Evolutionary conservation across 2,329 filamentous ascomycete species (phyloP), one percentile per base, ranked within the genome.

Genomic region (Xylaria sp.): DNA sequence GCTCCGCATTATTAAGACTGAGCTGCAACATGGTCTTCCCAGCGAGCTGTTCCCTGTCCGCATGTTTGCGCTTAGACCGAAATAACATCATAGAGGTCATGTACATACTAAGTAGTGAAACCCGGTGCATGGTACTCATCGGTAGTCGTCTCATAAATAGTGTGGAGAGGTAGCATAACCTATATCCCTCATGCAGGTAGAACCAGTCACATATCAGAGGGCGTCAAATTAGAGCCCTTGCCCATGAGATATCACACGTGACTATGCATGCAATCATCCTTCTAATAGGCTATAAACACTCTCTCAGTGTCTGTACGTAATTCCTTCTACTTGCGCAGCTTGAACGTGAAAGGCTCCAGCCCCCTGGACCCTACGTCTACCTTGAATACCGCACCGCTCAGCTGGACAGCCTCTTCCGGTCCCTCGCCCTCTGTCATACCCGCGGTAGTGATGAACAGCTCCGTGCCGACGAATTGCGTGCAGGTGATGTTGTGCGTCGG

Each of bases 401-500:
- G 86, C 79, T 85, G 85, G 75, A 89, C 91, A 77, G 86, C 83
- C 6, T 88, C 87, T 72, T 89, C 86, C 68, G 87, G 84, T 55
- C 90, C 89, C 55, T 90, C 88, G 9, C 86, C 86, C 71, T 89
- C 86, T 69, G 92, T 90, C 77, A 91, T 89, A 41, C 79, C 83
- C 5, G 93, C 93, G 64, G 89, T 92, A 23, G 94, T 97, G 77
- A 97, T 92, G 80, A 91, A 92, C 66, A 98, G 83, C 76, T 89
- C 86, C 1, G 85, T 89, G 9, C 92, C 94, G 43, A 90, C 89
- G 78, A 98, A 95, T 71, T 91, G 89, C 23, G 91, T 89, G 81
- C 94, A 97, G 8, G 93, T 96, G 72, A 93, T 88, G 80, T 93
- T 92, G 70, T 86, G 86, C 13, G 94, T 97, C 4, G 94, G 94